phyloP scores from a whole-genome alignment of 805 yeast species.

The Saturnispora besseyi region DNA sequence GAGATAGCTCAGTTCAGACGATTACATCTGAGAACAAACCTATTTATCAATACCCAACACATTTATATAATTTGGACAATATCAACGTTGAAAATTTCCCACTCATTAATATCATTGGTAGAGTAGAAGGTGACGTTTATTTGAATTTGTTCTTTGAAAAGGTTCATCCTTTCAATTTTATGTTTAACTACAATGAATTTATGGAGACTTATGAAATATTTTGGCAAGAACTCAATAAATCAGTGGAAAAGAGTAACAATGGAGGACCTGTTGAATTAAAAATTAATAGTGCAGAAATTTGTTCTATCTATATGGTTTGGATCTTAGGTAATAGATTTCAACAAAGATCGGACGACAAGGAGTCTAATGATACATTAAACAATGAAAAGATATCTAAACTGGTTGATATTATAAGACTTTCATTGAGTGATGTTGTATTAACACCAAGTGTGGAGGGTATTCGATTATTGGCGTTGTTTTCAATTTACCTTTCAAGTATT shows the following conservation, averaged over 20 bases:
- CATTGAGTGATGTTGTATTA: slow-evolving; percentile 35
- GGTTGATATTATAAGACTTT: slow-evolving; percentile 34
- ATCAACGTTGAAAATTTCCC: slow-evolving; percentile 32
- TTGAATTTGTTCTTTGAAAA: slow-evolving; percentile 32
- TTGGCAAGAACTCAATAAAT: slow-evolving; percentile 29
- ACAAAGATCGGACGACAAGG: slow-evolving; percentile 3
- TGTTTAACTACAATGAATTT: slow-evolving; percentile 31
- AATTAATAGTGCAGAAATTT: slow-evolving; percentile 29
- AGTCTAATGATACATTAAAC: background rate
- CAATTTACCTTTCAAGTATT: slow-evolving; percentile 36
- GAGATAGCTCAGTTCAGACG: slow-evolving; percentile 28
- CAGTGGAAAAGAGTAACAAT: slow-evolving; percentile 6
- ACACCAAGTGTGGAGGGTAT: slow-evolving; percentile 39
- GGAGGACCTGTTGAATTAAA: slow-evolving; percentile 8
- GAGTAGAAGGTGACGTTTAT: slow-evolving; percentile 30
- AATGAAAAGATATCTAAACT: slow-evolving; percentile 24
- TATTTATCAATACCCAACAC: slow-evolving; percentile 28
- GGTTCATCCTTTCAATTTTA: slow-evolving; percentile 37
- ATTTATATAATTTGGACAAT: slow-evolving; percentile 25
- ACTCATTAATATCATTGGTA: slow-evolving; percentile 26
- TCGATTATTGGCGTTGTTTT: slow-evolving; percentile 32
- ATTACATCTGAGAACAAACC: slow-evolving; percentile 30
- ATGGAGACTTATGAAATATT: slow-evolving; percentile 29
- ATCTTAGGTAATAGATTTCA: slow-evolving; percentile 31
- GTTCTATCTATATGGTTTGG: slow-evolving; percentile 42